Conservation (phyloP, 495 filamentous ascomycete genomes). For the Pyrenula aspistea region DNA sequence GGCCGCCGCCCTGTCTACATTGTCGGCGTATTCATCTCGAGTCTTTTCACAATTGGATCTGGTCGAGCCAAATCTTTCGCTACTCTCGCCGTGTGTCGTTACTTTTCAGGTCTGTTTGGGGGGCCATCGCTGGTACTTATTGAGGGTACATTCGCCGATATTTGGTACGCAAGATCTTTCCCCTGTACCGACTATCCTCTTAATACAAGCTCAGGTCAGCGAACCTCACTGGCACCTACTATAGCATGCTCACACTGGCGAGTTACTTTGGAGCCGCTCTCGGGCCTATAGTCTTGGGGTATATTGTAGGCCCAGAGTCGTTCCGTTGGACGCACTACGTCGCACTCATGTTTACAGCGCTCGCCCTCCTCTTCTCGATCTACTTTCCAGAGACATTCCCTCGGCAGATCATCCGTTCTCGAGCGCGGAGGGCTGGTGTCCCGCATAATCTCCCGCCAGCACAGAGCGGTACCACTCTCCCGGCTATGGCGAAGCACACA, state of each 20-base stretch:
- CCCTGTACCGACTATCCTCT: neutral
- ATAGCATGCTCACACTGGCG: conserved; percentile 20
- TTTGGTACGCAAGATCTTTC: conserved; percentile 26
- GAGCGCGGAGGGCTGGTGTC: conserved; percentile 15
- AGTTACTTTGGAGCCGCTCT: conserved; percentile 20
- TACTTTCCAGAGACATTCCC: conserved; percentile 28
- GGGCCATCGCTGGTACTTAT: conserved; percentile 30
- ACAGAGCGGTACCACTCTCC: conserved; percentile 12
- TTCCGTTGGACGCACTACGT: conserved; percentile 31
- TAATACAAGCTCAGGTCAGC: no score
- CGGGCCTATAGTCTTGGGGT: conserved; percentile 25
- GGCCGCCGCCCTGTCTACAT: conserved; percentile 25
- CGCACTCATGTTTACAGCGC: conserved; percentile 17
- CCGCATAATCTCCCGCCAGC: conserved; percentile 10
- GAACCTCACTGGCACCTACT: conserved; percentile 18
- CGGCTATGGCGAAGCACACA: conserved; percentile 21
- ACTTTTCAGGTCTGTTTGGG: conserved; percentile 28
- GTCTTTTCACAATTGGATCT: conserved; percentile 25
- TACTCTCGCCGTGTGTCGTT: conserved; percentile 23
- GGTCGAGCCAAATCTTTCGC: conserved; percentile 16
- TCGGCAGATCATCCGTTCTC: conserved; percentile 23
- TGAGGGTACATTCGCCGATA: conserved; percentile 33
- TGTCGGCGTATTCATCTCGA: conserved; percentile 15
- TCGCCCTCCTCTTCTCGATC: conserved; percentile 18
- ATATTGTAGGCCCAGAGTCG: conserved; percentile 14